phyloP scores from a whole-genome alignment of 2,329 filamentous ascomycete genomes.

The Elsinoe ampelina region DNA sequence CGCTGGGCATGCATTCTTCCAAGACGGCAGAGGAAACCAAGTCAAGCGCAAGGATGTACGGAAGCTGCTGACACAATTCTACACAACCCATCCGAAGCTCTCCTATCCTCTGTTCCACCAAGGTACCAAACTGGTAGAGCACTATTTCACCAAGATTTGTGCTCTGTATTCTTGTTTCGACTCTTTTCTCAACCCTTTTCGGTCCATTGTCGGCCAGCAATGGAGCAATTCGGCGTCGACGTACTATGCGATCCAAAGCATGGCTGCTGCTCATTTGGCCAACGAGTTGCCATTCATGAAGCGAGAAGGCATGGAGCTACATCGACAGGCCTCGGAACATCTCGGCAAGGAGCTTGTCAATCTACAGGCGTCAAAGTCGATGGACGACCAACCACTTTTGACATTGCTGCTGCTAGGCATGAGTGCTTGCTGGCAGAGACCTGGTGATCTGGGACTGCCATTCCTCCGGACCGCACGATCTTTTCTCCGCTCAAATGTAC shows the following conservation, averaged over 20 bases:
- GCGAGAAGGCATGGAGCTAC: slow-evolving; percentile 19
- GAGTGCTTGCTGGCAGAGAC: slow-evolving; percentile 52
- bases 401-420: slow-evolving; percentile 51
- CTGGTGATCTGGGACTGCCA: slow-evolving; percentile 45
- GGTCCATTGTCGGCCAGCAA: slow-evolving; percentile 47
- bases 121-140: slow-evolving; percentile 50
- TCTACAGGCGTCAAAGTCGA: slow-evolving; percentile 17
- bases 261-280: slow-evolving; percentile 32
- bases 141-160: slow-evolving; percentile 56
- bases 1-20: neutral
- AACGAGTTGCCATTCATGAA: slow-evolving; percentile 21
- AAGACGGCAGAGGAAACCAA: neutral
- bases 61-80: slow-evolving; percentile 19
- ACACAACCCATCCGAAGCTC: slow-evolving; percentile 25
- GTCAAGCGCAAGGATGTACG: neutral
- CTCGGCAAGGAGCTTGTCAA: slow-evolving; percentile 36
- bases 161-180: slow-evolving; percentile 56
- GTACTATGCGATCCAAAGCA: slow-evolving; percentile 53
- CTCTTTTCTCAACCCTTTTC: slow-evolving; percentile 52
- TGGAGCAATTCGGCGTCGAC: slow-evolving; percentile 51
- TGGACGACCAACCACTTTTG: slow-evolving; percentile 32
- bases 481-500: slow-evolving; percentile 36
- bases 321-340: slow-evolving; percentile 33
- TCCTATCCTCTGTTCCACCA: slow-evolving; percentile 35
- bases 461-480: slow-evolving; percentile 42